Evolutionary conservation across 2,329 filamentous ascomycete species (phyloP).

Genomic region (Aspergillus transmontanensis): DNA sequence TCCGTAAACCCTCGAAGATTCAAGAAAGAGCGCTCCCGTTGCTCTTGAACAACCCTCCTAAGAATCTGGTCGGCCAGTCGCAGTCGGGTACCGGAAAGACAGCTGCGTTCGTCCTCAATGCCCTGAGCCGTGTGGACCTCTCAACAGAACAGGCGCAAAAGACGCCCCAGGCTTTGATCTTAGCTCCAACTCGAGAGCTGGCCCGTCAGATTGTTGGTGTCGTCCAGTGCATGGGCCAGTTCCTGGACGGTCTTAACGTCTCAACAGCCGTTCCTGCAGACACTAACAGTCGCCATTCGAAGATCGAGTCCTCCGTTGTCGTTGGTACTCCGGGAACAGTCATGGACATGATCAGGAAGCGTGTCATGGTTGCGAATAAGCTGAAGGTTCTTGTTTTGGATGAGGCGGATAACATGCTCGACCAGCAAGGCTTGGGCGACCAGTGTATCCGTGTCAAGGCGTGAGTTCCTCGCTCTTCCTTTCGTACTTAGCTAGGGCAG

Average conservation of each 20-base stretch:
- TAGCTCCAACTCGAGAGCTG: slow-evolving; percentile 91
- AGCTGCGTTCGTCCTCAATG: slow-evolving; percentile 90
- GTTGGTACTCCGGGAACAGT: slow-evolving; percentile 94
- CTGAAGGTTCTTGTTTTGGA: slow-evolving; percentile 88
- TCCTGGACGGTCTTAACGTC: slow-evolving; percentile 73
- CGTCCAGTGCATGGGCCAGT: slow-evolving; percentile 79
- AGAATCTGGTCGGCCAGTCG: slow-evolving; percentile 97
- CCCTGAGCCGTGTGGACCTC: slow-evolving; percentile 83
- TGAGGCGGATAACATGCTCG: slow-evolving; percentile 98
- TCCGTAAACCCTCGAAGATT: slow-evolving; percentile 95
- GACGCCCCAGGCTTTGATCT: slow-evolving; percentile 78
- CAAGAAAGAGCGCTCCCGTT: slow-evolving; percentile 93
- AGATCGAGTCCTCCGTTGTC: slow-evolving; percentile 75
- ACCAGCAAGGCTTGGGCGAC: slow-evolving; percentile 91
- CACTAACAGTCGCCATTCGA: slow-evolving; percentile 66
- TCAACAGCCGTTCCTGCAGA: slow-evolving; percentile 81
- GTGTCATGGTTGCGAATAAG: slow-evolving; percentile 69
- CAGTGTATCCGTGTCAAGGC: slow-evolving; percentile 88
- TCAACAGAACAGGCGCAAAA: slow-evolving; percentile 57
- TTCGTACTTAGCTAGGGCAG: neutral
- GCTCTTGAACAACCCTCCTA: slow-evolving; percentile 81
- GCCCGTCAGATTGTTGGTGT: slow-evolving; percentile 92
- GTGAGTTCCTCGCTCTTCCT: slow-evolving; percentile 53
- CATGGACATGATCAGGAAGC: slow-evolving; percentile 78
- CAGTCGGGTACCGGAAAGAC: slow-evolving; percentile 99